Evolutionary conservation across 2,329 filamentous ascomycete species (phyloP).

Genomic region (Cercospora canescens): DNA sequence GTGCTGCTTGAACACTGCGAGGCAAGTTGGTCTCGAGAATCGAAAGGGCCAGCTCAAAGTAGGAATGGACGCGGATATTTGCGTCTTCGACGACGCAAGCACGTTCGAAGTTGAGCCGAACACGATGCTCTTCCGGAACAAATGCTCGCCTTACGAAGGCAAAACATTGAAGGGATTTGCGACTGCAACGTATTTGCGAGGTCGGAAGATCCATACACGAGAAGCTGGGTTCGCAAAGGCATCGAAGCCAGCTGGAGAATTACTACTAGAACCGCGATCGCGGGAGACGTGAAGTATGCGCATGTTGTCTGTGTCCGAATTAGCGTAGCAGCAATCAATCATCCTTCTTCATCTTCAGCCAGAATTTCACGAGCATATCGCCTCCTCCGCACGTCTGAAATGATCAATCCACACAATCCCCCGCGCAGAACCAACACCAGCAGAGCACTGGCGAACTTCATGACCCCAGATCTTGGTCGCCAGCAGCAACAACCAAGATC

Average conservation of each 20-base stretch:
- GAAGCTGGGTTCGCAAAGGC: constrained; percentile 61
- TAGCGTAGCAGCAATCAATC: not conserved
- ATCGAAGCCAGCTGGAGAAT: constrained; percentile 47
- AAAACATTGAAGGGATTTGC: constrained; percentile 76
- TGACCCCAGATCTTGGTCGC: not conserved
- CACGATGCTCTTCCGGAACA: constrained; percentile 94
- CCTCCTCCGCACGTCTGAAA: no score
- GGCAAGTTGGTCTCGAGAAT: constrained; percentile 80
- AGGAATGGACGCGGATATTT: constrained; percentile 87
- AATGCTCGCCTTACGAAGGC: constrained; percentile 87
- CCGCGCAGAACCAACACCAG: no score
- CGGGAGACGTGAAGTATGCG: not conserved
- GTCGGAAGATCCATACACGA: constrained; percentile 70
- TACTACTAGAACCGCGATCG: constrained; percentile 53
- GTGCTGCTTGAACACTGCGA: constrained; percentile 83
- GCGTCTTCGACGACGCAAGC: constrained; percentile 84
- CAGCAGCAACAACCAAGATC: not conserved
- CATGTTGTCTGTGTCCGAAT: not conserved
- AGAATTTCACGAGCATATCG: not conserved
- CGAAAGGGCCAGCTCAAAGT: constrained; percentile 78
- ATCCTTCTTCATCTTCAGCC: not conserved
- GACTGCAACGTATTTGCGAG: constrained; percentile 81
- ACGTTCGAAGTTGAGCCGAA: constrained; percentile 68
- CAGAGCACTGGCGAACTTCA: no score
- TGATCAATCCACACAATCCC: no score